These are phyloP conservation scores for Phytophthora podocarpi DNA, from an alignment of 352 stramenopile genomes.

Conservation along the genomic window DNA sequence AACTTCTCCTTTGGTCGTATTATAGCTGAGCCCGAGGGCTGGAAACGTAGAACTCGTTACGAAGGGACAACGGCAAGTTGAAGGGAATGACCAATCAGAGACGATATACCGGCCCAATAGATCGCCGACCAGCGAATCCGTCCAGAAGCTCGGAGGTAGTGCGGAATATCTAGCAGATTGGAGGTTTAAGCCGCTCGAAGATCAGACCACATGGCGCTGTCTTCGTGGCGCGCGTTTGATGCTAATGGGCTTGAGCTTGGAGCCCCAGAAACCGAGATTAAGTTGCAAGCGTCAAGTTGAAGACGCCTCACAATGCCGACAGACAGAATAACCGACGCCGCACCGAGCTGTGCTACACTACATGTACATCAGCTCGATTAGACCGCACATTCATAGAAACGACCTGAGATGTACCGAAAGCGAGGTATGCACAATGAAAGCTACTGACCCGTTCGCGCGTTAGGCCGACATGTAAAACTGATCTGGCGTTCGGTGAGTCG, in stretches of 20 bases:
- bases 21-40: too few species aligned
- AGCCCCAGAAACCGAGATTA: background rate
- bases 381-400: background rate
- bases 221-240: background rate
- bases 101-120: background rate
- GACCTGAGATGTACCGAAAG: constrained; percentile 15
- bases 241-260: background rate
- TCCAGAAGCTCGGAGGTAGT: constrained; percentile 3
- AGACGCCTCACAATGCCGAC: constrained; percentile 10
- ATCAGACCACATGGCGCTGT: background rate
- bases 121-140: constrained; percentile 3
- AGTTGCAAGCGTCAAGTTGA: constrained; percentile 16
- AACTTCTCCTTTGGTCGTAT: background rate
- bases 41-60: background rate
- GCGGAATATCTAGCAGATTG: constrained; percentile 17
- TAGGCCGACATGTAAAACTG: too few species aligned
- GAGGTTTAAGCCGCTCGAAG: background rate
- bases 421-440: constrained; percentile 30
- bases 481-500: background rate
- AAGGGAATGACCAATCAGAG: constrained; percentile 30
- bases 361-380: constrained; percentile 19
- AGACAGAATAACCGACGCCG: background rate
- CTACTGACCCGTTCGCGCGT: constrained; percentile 4
- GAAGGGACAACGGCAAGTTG: constrained; percentile 23
- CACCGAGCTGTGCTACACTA: constrained; percentile 20